Evolutionary conservation across 495 filamentous ascomycete genomes (phyloP).

Genomic region (Apiosordaria backusii): DNA sequence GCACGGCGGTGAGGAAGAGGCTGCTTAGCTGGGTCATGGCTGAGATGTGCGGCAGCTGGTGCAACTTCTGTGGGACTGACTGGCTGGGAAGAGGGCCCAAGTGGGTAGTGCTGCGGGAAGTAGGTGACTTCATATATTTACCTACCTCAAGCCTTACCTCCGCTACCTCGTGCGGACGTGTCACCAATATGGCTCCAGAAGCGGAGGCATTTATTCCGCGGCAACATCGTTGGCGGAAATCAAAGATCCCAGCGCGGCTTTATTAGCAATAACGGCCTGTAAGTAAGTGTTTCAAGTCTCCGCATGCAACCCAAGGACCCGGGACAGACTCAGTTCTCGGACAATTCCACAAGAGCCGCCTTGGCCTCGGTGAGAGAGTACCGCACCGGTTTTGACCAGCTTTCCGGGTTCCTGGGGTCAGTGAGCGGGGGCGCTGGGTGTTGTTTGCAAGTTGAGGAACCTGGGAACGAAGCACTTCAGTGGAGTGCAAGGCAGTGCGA

Average conservation of each 20-base stretch:
- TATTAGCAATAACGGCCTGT: not conserved
- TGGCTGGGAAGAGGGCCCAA: too few species aligned
- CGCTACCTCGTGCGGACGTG: not conserved
- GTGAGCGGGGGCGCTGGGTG: not conserved
- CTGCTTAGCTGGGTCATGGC: constrained; percentile 15
- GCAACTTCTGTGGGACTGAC: not conserved
- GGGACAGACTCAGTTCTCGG: not conserved
- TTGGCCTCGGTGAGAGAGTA: not conserved
- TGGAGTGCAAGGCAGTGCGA: not conserved
- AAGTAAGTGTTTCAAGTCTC: not conserved
- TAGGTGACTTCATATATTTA: not conserved
- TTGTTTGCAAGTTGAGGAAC: too few species aligned
- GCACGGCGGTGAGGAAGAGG: constrained; percentile 23
- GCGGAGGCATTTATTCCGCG: constrained; percentile 5
- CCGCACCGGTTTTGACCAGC: not conserved
- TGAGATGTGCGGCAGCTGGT: not conserved
- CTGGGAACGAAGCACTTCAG: not conserved
- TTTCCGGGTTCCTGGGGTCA: not conserved
- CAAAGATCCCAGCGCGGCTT: not conserved
- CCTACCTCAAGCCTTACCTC: not conserved
- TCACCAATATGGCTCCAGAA: not conserved
- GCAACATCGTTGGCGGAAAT: not conserved
- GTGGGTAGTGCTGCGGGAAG: not conserved
- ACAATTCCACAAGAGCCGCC: not conserved
- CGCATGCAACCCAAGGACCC: not conserved